phyloP scores from a whole-genome alignment of 768 basidiomycete species.

The Postia placenta region DNA sequence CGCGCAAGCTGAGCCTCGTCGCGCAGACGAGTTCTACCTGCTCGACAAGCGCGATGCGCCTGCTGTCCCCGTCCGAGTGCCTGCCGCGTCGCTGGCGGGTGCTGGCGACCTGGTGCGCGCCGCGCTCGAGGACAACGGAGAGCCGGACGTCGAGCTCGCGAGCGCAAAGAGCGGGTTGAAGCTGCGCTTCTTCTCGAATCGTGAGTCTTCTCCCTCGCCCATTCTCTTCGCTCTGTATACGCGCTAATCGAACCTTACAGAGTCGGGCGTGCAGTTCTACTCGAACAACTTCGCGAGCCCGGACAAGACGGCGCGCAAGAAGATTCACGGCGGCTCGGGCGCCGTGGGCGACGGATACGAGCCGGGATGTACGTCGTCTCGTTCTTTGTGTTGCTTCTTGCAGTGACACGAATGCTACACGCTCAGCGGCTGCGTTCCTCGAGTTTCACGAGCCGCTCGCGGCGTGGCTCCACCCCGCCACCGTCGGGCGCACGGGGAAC shows the following conservation, averaged over 20 bases:
- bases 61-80: constrained; percentile 42
- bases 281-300: constrained; percentile 49
- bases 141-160: constrained; percentile 46
- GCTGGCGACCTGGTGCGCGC: constrained; percentile 42
- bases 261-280: constrained; percentile 74
- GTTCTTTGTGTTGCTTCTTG: background rate
- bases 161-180: constrained; percentile 55
- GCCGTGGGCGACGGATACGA: constrained; percentile 46
- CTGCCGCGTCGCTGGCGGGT: constrained; percentile 34
- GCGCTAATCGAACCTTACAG: constrained; percentile 27
- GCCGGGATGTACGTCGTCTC: constrained; percentile 41
- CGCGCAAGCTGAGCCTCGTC: background rate
- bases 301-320: constrained; percentile 53
- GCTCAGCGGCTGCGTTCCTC: constrained; percentile 23
- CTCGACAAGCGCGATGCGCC: constrained; percentile 31
- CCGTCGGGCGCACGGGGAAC: constrained; percentile 39
- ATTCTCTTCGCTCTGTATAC: background rate
- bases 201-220: constrained; percentile 33
- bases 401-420: background rate
- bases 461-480: constrained; percentile 52
- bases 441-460: constrained; percentile 47
- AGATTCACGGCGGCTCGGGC: constrained; percentile 73
- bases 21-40: constrained; percentile 59
- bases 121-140: constrained; percentile 28
- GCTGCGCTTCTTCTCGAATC: constrained; percentile 62